Evolutionary conservation across 306 rosid species (phyloP), one percentile per base, ranked within the genome.

Genomic region (Quercus berberidifolia): DNA sequence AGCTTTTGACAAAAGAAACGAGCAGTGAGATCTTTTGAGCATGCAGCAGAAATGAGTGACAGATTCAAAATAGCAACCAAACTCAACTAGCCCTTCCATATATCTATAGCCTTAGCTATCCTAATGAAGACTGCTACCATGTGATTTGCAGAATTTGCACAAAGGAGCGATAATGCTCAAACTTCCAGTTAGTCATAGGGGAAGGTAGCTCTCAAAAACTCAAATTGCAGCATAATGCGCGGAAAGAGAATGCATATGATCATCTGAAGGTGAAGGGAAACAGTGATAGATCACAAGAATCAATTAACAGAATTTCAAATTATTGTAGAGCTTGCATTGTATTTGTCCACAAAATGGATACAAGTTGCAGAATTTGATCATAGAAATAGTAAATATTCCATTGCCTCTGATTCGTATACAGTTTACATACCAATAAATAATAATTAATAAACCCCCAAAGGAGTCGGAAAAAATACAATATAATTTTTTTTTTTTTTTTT

Each of bases 391-490:
- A 60, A 70, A 62, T 41, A 69, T 75, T 60, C 12, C 76, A 23
- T 79, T 51, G 26, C 62, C 77, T 8, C 26, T 43, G 33, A 77
- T 46, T 85, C 67, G 6, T 55, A 57, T 17, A 85, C 55, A 57
- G 79, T 68, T 85, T 73, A 80, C 76, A 60, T 77, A 80, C 75
- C 54, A 63, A 68, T 69, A 56, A 81, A 67, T 75, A 80, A 73
- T 71, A 41, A 41, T 8, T 41, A 41, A 41, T 84, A 83, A 35
- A 69, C 81, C 83, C 81, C 70, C 76, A 74, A 78, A 58, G 70
- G 82, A 81, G 68, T 69, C 79, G 15, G 55, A 65, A 81, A 67
- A 82, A 88, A 88, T 87, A 71, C 88, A 89, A 41, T 41, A 41
- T 7, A 38, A 7, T 7, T 5, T 33, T 7, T 8, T 7, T 26